Conservation (phyloP, 805 yeast genomes). For the Nakazawaea ishiwadae region DNA sequence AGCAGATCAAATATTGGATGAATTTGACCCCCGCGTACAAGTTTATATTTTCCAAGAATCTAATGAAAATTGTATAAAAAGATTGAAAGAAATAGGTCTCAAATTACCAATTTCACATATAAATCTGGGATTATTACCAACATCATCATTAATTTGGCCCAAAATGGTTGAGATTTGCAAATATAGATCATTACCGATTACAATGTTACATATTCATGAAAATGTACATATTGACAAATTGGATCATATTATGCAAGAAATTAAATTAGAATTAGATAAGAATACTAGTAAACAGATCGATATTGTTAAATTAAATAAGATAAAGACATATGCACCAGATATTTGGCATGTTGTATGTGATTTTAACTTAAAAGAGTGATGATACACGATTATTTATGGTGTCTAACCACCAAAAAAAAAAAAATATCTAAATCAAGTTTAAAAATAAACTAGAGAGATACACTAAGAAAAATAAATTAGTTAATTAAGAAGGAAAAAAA, state of each 20-base stretch:
- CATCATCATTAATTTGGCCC: constrained; percentile 60
- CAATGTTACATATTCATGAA: constrained; percentile 66
- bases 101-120: constrained; percentile 46
- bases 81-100: constrained; percentile 29
- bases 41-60: constrained; percentile 59
- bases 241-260: constrained; percentile 23
- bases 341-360: constrained; percentile 73
- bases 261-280: constrained; percentile 17
- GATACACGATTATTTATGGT: too few relatives aligned
- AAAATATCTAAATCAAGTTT: too few relatives aligned
- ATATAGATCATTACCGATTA: too few relatives aligned
- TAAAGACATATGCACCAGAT: constrained; percentile 86
- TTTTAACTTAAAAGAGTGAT: not conserved
- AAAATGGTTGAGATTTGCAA: constrained; percentile 28
- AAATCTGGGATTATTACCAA: constrained; percentile 76
- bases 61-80: constrained; percentile 44
- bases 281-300: not conserved
- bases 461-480: too few relatives aligned
- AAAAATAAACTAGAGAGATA: too few relatives aligned
- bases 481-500: too few relatives aligned
- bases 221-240: constrained; percentile 50
- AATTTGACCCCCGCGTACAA: constrained; percentile 20
- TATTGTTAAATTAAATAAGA: constrained; percentile 39
- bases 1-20: constrained; percentile 17
- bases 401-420: too few relatives aligned